Evolutionary conservation across 176 grass and related monocot species (phyloP).

Genomic region (Hordeum vulgare): MorexV3_pseudomolecules_assembly NC_058523.1:532210367-532210866

Average conservation of each 20-base stretch:
- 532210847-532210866: conserved; percentile 32
- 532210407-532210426: background rate
- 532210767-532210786: conserved; percentile 44
- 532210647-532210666: conserved; percentile 40
- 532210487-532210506: conserved; percentile 39
- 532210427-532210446: conserved; percentile 22
- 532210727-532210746: conserved; percentile 48
- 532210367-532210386: background rate
- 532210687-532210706: conserved; percentile 36
- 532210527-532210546: conserved; percentile 69
- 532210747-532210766: conserved; percentile 33
- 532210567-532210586: conserved; percentile 64
- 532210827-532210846: conserved; percentile 50
- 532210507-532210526: conserved; percentile 13
- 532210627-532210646: conserved; percentile 37
- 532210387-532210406: conserved; percentile 4
- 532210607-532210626: conserved; percentile 53
- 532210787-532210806: conserved; percentile 49
- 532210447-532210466: background rate
- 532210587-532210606: conserved; percentile 39
- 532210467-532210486: conserved; percentile 37
- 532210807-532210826: conserved; percentile 71
- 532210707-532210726: conserved; percentile 37
- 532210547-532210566: conserved; percentile 47
- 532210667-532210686: conserved; percentile 28